Percentiles rank a stretch among this genome's conserved stretches.
Conservation (phyloP, 305 asterid species). For the Fraxinus latifolia region DNA sequence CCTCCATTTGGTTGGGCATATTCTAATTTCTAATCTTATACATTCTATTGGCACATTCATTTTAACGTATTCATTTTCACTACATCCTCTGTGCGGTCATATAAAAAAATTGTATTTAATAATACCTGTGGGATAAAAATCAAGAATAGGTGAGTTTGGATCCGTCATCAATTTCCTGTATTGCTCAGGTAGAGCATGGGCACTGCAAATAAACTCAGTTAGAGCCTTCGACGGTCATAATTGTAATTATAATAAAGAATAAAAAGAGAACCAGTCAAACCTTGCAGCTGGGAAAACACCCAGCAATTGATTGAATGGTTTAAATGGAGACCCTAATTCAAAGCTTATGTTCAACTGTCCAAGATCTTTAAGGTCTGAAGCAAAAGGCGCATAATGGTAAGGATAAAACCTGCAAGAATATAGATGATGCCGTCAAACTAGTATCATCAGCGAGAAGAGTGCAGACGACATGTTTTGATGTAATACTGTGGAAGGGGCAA, state of each 20-base stretch:
- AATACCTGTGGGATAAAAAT: slow-evolving; percentile 88
- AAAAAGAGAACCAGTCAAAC: slow-evolving; percentile 35
- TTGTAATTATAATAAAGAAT: neutral
- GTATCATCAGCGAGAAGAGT: slow-evolving; percentile 10
- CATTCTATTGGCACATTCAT: neutral
- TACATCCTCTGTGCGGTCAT: neutral
- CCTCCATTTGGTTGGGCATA: neutral
- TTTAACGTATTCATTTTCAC: neutral
- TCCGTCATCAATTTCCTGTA: slow-evolving; percentile 89
- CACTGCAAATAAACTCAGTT: slow-evolving; percentile 52
- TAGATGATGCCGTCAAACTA: slow-evolving; percentile 23
- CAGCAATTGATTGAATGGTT: slow-evolving; percentile 89
- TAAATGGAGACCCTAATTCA: slow-evolving; percentile 88
- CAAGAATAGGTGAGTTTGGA: slow-evolving; percentile 82
- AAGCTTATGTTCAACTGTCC: slow-evolving; percentile 60
- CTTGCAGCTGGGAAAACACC: slow-evolving; percentile 99
- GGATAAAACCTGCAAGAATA: slow-evolving; percentile 82
- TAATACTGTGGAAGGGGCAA: neutral
- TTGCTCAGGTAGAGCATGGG: slow-evolving; percentile 90
- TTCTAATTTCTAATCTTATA: neutral
- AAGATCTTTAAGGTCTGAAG: slow-evolving; percentile 90
- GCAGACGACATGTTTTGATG: neutral
- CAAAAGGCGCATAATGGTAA: slow-evolving; percentile 97
- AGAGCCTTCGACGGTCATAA: slow-evolving; percentile 19
- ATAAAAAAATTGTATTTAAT: slow-evolving; percentile 8